Base-by-base conservation (phyloP, 2,329 filamentous ascomycete genomes). In the Meredithiella fracta region DNA sequence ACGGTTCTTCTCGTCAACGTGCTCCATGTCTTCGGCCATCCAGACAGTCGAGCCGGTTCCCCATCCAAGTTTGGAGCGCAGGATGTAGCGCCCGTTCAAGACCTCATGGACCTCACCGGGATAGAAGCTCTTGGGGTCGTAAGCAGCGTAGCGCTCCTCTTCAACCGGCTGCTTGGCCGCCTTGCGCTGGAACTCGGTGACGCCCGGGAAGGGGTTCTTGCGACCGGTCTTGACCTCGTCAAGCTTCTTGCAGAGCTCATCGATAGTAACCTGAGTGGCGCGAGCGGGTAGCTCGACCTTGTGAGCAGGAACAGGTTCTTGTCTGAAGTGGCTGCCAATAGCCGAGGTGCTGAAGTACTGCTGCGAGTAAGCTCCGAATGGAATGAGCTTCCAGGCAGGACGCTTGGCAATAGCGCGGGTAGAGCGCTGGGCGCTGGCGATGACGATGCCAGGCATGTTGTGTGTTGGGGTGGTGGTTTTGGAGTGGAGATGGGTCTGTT, bases 11-110 rank as follows among this genome's bases (percentile, higher is more conserved):
- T 59, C 60, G 26, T 61, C 60, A 59, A 23, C 38, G 23, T 52
- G 42, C 31, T 47, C 53, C 62, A 65, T 50, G 61, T 58, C 47
- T 40, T 58, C 56, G 58, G 67, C 67, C 29, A 70, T 62, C 68
- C 68, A 71, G 23, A 70, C 69, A 3, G 69, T 71, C 34, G 68
- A 70, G 26, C 62, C 64, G 22, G 63, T 64, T 25, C 68, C 68
- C 64, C 64, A 70, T 44, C 68, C 69, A 20, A 71, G 60, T 60
- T 70, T 70, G 15, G 65, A 63, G 3, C 66, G 56, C 1, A 70
- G 62, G 59, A 69, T 61, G 57, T 71, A 71, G 59, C 65, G 62
- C 31, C 63, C 60, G 42, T 64, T 60, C 17, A 70, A 60, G 1
- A 65, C 61, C 44, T 68, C 66, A 23, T 66, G 65, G 31, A 66